Percentiles rank a stretch among this genome's conserved stretches.
These are phyloP conservation scores for Mollisiaceae sp. DNA, from an alignment of 2,329 filamentous ascomycete species.

Conservation along the genomic window DNA sequence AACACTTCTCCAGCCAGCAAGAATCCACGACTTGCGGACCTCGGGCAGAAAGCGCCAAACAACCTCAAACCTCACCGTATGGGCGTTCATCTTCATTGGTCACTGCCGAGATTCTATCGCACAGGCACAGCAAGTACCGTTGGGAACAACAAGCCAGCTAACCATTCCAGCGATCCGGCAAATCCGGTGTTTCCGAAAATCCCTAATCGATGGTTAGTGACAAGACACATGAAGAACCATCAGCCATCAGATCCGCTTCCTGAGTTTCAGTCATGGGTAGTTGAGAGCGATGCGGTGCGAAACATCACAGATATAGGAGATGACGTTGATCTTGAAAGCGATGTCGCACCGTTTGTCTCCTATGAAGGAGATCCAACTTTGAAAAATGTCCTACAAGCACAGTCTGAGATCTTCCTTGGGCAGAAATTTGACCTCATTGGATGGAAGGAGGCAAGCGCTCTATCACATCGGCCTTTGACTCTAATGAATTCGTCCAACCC, in stretches of 20 bases:
- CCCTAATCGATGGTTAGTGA: conserved; percentile 47
- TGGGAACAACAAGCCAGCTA: background rate
- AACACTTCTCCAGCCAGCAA: conserved; percentile 37
- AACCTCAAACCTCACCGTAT: conserved; percentile 38
- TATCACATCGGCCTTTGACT: conserved; percentile 4
- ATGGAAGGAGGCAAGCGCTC: background rate
- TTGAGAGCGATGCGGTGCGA: conserved; percentile 47
- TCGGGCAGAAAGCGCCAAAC: conserved; percentile 37
- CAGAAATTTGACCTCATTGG: background rate
- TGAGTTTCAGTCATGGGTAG: conserved; percentile 40
- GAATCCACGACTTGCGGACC: conserved; percentile 47
- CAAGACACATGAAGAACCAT: conserved; percentile 1
- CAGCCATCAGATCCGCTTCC: background rate
- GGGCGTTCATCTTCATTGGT: conserved; percentile 53
- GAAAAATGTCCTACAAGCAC: conserved; percentile 38
- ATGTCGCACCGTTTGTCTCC: conserved; percentile 47
- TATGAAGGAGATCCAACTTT: conserved; percentile 22
- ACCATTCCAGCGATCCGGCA: background rate
- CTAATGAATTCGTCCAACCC: conserved; percentile 19
- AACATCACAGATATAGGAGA: conserved; percentile 42
- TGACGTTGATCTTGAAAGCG: conserved; percentile 46
- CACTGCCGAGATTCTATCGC: conserved; percentile 46
- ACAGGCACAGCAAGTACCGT: conserved; percentile 23
- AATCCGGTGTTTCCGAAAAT: conserved; percentile 30
- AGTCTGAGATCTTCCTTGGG: conserved; percentile 51